Conservation (phyloP, 495 filamentous ascomycete genomes). For the Aspergillus hancockii region DNA sequence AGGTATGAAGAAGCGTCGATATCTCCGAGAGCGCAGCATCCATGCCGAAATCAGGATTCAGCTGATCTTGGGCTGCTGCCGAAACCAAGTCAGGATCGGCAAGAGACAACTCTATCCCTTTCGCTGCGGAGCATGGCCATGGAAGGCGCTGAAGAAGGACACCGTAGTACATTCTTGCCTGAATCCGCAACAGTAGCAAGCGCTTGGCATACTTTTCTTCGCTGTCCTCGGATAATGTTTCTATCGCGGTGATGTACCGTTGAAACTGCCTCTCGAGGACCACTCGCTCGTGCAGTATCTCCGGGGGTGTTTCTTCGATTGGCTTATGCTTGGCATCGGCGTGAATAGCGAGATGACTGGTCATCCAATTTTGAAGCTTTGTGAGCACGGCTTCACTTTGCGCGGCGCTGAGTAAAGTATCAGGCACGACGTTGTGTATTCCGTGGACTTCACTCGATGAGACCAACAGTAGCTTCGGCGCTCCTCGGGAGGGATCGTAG, state of each 20-base stretch:
- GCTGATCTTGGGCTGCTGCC: background rate
- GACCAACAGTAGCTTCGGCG: constrained; percentile 5
- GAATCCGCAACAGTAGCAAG: constrained; percentile 14
- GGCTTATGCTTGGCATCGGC: constrained; percentile 9
- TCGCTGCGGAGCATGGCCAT: background rate
- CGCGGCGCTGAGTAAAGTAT: constrained; percentile 10
- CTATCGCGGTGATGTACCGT: constrained; percentile 6
- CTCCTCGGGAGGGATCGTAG: constrained; percentile 18
- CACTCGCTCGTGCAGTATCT: constrained; percentile 16
- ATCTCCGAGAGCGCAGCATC: constrained; percentile 15
- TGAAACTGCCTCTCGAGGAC: constrained; percentile 12
- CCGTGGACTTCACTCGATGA: background rate
- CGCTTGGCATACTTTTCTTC: constrained; percentile 1
- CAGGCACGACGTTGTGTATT: constrained; percentile 7
- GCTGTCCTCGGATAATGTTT: background rate
- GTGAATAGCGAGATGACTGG: constrained; percentile 18
- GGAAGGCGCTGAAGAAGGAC: background rate
- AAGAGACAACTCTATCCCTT: background rate
- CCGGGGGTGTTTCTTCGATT: constrained; percentile 11
- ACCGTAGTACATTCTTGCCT: constrained; percentile 16
- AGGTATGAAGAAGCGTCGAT: constrained; percentile 8
- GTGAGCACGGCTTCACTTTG: constrained; percentile 18
- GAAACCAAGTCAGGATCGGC: too few relatives aligned
- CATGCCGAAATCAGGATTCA: background rate
- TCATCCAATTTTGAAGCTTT: constrained; percentile 21